Percentiles rank a stretch among this genome's conserved stretches.
Evolutionary conservation across 2,329 filamentous ascomycete species (phyloP).

Genomic region (Trichoderma gracile): DNA sequence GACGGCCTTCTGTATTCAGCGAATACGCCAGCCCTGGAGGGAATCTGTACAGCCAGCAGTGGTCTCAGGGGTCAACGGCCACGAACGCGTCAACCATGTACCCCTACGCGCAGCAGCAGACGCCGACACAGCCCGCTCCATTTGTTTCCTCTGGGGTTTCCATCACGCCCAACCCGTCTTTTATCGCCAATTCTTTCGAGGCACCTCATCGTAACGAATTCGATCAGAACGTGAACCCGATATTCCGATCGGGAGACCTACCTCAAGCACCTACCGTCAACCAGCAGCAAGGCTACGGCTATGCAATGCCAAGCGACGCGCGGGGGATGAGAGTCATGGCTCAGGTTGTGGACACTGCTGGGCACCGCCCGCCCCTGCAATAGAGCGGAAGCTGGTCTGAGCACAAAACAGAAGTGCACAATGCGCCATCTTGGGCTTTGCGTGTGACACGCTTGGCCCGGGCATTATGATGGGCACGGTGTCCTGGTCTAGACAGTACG

Average conservation of each 20-base stretch:
- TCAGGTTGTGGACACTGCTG: slow-evolving; percentile 36
- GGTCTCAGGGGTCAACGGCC: slow-evolving; percentile 48
- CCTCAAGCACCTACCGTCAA: slow-evolving; percentile 35
- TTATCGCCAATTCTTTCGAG: slow-evolving; percentile 41
- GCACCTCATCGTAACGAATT: slow-evolving; percentile 38
- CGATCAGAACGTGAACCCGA: slow-evolving; percentile 35
- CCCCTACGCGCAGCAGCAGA: slow-evolving; percentile 46
- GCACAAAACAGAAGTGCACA: neutral
- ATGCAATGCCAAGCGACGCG: slow-evolving; percentile 38
- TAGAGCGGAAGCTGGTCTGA: neutral
- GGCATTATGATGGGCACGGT: slow-evolving; percentile 22
- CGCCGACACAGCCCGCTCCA: slow-evolving; percentile 35
- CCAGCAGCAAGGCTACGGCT: slow-evolving; percentile 39
- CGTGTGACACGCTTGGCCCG: neutral
- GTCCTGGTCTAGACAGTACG: slow-evolving; percentile 38
- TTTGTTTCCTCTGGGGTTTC: slow-evolving; percentile 39
- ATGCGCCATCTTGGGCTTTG: neutral
- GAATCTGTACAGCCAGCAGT: slow-evolving; percentile 45
- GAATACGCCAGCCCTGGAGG: slow-evolving; percentile 49
- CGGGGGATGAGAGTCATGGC: slow-evolving; percentile 37
- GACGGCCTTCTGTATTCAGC: slow-evolving; percentile 49
- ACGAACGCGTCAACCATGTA: slow-evolving; percentile 48
- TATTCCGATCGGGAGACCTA: slow-evolving; percentile 40
- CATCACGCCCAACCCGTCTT: slow-evolving; percentile 38
- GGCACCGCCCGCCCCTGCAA: slow-evolving; percentile 35